A percentile compares a stretch with the other conserved stretches of the same genome.
phyloP scores from a whole-genome alignment of 2,329 filamentous ascomycete genomes.

The Ilyonectria robusta region DNA sequence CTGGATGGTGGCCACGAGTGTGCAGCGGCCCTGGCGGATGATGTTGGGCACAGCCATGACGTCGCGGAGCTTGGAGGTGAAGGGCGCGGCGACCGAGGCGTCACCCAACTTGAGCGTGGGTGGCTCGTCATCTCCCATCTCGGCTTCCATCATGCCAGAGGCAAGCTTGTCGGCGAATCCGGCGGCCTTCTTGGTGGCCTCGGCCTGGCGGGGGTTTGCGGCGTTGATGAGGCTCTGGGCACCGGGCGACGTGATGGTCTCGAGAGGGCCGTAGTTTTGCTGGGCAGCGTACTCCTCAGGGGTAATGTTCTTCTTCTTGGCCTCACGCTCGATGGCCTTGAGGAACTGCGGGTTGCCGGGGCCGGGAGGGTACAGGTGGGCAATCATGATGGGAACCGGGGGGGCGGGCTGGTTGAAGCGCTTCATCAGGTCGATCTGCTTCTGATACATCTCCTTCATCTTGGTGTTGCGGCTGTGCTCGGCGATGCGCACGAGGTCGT shows the following conservation, averaged over 20 bases:
- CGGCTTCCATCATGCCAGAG: constrained; percentile 88
- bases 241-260: constrained; percentile 77
- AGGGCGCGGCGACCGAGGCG: constrained; percentile 95
- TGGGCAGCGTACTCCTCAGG: constrained; percentile 69
- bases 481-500: constrained; percentile 91
- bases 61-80: constrained; percentile 97
- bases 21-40: constrained; percentile 96
- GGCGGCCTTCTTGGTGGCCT: constrained; percentile 79
- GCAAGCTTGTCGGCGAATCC: constrained; percentile 90
- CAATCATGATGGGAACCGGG: constrained; percentile 93
- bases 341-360: constrained; percentile 93
- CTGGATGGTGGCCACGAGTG: constrained; percentile 97
- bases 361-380: constrained; percentile 93
- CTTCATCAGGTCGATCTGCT: constrained; percentile 91
- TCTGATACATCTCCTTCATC: constrained; percentile 99
- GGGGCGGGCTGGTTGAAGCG: constrained; percentile 94
- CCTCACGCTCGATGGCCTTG: constrained; percentile 91
- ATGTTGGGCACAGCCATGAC: constrained; percentile 98
- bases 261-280: constrained; percentile 65
- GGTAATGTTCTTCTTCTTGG: constrained; percentile 80
- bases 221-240: constrained; percentile 71
- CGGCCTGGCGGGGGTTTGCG: constrained; percentile 60
- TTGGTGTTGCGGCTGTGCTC: constrained; percentile 95
- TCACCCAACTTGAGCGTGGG: constrained; percentile 97
- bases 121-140: constrained; percentile 90